phyloP scores from a whole-genome alignment of 2,329 filamentous ascomycete genomes.

The Bisporella sp. region DNA sequence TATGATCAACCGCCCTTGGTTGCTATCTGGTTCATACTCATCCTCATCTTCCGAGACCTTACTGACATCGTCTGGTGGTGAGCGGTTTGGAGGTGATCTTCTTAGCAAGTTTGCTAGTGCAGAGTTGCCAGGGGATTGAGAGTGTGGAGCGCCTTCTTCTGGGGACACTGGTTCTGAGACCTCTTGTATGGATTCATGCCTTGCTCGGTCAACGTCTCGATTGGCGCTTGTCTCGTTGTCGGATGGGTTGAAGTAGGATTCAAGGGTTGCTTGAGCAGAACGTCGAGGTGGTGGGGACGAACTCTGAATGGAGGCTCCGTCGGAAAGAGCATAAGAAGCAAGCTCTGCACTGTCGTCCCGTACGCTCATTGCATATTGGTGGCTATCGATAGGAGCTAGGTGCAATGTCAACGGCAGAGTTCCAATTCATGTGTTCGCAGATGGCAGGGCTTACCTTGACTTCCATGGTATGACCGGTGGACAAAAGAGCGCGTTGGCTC shows the following conservation, averaged over 20 bases:
- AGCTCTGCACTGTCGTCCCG: constrained; percentile 84
- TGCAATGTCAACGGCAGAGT: too few species aligned
- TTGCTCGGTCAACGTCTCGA: constrained; percentile 17
- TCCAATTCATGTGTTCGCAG: background rate
- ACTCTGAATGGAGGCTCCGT: constrained; percentile 36
- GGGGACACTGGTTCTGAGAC: constrained; percentile 51
- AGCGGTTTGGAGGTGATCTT: constrained; percentile 25
- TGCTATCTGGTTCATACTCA: background rate
- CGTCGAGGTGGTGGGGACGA: constrained; percentile 19
- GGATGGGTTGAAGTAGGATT: constrained; percentile 19
- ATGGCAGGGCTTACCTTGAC: constrained; percentile 40
- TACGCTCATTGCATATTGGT: constrained; percentile 70
- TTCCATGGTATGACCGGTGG: constrained; percentile 55
- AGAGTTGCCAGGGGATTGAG: constrained; percentile 33
- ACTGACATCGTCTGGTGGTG: constrained; percentile 6
- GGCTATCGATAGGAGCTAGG: constrained; percentile 54
- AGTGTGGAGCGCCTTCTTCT: constrained; percentile 28
- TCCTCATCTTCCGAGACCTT: constrained; percentile 3
- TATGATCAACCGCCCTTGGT: constrained; percentile 17
- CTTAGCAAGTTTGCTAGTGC: constrained; percentile 44
- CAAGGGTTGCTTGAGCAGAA: constrained; percentile 17
- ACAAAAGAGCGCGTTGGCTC: constrained; percentile 68
- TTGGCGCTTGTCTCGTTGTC: constrained; percentile 17
- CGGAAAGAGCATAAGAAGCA: constrained; percentile 72
- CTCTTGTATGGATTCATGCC: constrained; percentile 51